Evolutionary conservation across 441 rosid genomes (phyloP), one percentile per base, ranked within the genome.

Genomic region (Eruca vesicaria): DNA sequence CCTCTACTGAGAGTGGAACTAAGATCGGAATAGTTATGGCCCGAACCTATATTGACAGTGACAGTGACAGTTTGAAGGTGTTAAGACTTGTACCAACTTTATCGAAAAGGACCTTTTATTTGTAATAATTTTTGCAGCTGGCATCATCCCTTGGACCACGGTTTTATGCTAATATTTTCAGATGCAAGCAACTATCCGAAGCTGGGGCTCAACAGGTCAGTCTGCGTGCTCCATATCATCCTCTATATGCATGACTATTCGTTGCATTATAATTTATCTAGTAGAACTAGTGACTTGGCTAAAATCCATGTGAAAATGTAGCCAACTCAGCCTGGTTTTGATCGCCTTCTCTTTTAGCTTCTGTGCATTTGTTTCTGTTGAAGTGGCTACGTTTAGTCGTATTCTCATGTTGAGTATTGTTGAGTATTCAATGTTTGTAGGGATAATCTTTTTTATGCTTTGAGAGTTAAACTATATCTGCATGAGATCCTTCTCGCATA

Each of bases 101-200:
- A 33, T 62, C 50, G 57, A 68, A 26, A 11, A 35, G 21, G 18
- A 23, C 33, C 28, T 12, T 71, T 64, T 29, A 1, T 0, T 52
- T 62, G 6, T 9, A 31, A 11, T n/a, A 69, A 65, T 77, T 29
- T 80, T n/a, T 82, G 87, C 93, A 93, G 99, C 93, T 96, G 59
- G 99, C 97, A 69, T 96, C 97, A 72, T 91, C 98, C 33, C 94
- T 93, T 74, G 99, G 98, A 67, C 99, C 99, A 68, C 89, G 96
- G 66, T 96, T 93, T 82, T 96, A 84, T 74, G 82, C 84, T 82
- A 93, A 92, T 86, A 96, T 96, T 62, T 96, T 96, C 90, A 93
- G 91, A 82, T 96, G 99, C 89, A 96, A 87, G 78, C 94, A 93
- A 59, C 87, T 96, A 84, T 96, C 99, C 57, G 98, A 96, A 83